Evolutionary conservation across 306 rosid species (phyloP), one percentile per base, ranked within the genome.

Genomic region (Potentilla sterilis): DNA sequence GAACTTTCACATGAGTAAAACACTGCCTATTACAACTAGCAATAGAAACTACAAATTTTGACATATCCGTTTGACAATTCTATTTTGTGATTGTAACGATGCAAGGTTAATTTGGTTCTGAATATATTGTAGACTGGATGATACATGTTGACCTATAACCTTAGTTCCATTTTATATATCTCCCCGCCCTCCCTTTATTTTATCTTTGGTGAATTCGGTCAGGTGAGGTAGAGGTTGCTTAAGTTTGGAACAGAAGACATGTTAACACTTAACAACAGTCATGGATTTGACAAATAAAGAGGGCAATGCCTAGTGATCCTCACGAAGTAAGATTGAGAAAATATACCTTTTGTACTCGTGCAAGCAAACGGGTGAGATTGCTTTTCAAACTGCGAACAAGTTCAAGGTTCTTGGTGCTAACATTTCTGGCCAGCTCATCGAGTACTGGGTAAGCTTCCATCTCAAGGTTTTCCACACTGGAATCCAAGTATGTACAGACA

Each of bases 341-440:
- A 51, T 72, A 74, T 67, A 95, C 98, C 99, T 95, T 95, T 34
- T 95, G 99, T 77, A 95, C 99, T 1, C 96, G 91, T 0, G 99
- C 97, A 75, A 95, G 97, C 72, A 95, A 83, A 13, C 93, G 93
- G 0, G 99, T 95, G 79, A 95, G 96, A 75, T 89, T 95, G 85
- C 99, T 95, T 86, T 95, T 95, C 88, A 95, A 85, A 79, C 97
- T 95, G 48, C 99, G 73, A 68, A 95, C 99, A 70, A 84, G 97
- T 77, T 95, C 99, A 82, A 95, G 97, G 87, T 95, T 95, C 81
- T 90, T 95, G 75, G 99, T 92, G 83, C 99, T 95, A 74, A 95
- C 99, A 81, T 89, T 92, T 84, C 85, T 85, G n/a, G 98, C 98
- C 78, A 92, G 87, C 74, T 92, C 98, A 84, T 96, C 99, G 61